phyloP scores from a whole-genome alignment of 352 stramenopile species.

The Globisporangium uncinulatum region DNA sequence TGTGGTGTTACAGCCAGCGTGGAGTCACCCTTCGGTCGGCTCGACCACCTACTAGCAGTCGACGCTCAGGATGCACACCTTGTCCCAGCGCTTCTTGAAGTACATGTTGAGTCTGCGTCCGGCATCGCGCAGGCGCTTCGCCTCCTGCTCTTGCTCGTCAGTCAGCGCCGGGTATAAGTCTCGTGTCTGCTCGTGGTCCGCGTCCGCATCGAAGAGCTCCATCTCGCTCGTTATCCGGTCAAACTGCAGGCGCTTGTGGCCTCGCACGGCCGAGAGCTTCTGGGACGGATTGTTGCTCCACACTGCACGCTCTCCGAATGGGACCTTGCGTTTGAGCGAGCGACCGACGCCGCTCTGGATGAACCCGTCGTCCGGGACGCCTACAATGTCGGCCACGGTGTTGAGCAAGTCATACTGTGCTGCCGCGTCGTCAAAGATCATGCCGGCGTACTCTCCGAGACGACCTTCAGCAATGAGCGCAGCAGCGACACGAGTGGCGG shows the following conservation, averaged over 20 bases:
- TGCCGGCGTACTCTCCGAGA: slow-evolving; percentile 20
- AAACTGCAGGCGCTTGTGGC: slow-evolving; percentile 35
- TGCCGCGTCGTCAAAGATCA: slow-evolving; percentile 22
- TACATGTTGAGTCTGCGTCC: slow-evolving; percentile 40
- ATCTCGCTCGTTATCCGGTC: slow-evolving; percentile 31
- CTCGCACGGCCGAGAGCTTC: slow-evolving; percentile 33
- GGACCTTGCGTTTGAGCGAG: slow-evolving; percentile 32
- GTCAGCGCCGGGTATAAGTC: slow-evolving; percentile 26
- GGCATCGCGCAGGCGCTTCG: slow-evolving; percentile 14
- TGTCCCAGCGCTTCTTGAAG: slow-evolving; percentile 41
- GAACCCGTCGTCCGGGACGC: slow-evolving; percentile 25
- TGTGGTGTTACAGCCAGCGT: too few species aligned
- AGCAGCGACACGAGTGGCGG: slow-evolving; percentile 22
- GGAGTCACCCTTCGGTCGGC: too few species aligned
- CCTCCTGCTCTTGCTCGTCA: slow-evolving; percentile 12
- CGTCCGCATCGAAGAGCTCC: slow-evolving; percentile 28
- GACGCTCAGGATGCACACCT: background rate
- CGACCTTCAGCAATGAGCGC: slow-evolving; percentile 29
- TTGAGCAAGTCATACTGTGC: slow-evolving; percentile 40
- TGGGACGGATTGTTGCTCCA: slow-evolving; percentile 52
- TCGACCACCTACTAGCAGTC: background rate
- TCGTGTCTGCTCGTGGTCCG: slow-evolving; percentile 29
- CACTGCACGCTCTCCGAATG: slow-evolving; percentile 29
- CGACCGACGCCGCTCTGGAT: slow-evolving; percentile 29
- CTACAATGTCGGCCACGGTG: slow-evolving; percentile 34